A percentile compares a stretch with the other conserved stretches of the same genome.
These are phyloP conservation scores for Scheffersomyces stambukii DNA, from an alignment of 1,139 yeast species.

Conservation along the genomic window DNA sequence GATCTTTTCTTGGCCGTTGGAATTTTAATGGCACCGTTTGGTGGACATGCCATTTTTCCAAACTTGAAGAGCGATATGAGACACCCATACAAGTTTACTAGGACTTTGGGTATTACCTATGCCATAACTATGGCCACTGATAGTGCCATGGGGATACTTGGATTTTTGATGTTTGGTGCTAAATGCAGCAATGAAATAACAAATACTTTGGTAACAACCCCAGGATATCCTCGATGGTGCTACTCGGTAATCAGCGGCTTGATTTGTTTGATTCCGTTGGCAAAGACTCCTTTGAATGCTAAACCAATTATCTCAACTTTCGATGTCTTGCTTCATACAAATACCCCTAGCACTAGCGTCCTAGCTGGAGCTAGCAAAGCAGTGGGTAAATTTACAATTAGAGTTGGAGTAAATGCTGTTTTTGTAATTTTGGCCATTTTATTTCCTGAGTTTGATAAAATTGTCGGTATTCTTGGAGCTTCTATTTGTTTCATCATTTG, in stretches of 20 bases:
- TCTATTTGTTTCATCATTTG: slow-evolving; percentile 55
- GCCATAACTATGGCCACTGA: slow-evolving; percentile 70
- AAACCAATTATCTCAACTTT: slow-evolving; percentile 78
- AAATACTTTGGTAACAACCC: slow-evolving; percentile 61
- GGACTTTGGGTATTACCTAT: slow-evolving; percentile 42
- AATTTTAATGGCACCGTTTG: slow-evolving; percentile 58
- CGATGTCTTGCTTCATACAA: slow-evolving; percentile 27
- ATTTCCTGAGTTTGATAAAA: slow-evolving; percentile 57
- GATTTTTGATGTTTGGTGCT: slow-evolving; percentile 84
- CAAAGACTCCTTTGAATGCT: slow-evolving; percentile 84
- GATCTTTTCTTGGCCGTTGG: slow-evolving; percentile 50
- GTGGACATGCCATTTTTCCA: slow-evolving; percentile 61
- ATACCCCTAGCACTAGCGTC: slow-evolving; percentile 6
- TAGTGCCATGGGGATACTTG: slow-evolving; percentile 70
- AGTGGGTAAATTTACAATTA: slow-evolving; percentile 18
- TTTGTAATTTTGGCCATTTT: slow-evolving; percentile 48
- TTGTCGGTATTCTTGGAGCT: slow-evolving; percentile 55
- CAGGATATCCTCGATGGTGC: slow-evolving; percentile 70
- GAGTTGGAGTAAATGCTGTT: slow-evolving; percentile 46
- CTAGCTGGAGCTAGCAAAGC: slow-evolving; percentile 5
- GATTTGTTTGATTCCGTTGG: slow-evolving; percentile 79
- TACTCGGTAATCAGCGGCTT: slow-evolving; percentile 61
- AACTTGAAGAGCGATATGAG: slow-evolving; percentile 56
- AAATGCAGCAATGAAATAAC: slow-evolving; percentile 79
- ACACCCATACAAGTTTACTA: slow-evolving; percentile 45